Conservation (phyloP, 164 flowering plant species). For the Magnolia officinalis region DNA sequence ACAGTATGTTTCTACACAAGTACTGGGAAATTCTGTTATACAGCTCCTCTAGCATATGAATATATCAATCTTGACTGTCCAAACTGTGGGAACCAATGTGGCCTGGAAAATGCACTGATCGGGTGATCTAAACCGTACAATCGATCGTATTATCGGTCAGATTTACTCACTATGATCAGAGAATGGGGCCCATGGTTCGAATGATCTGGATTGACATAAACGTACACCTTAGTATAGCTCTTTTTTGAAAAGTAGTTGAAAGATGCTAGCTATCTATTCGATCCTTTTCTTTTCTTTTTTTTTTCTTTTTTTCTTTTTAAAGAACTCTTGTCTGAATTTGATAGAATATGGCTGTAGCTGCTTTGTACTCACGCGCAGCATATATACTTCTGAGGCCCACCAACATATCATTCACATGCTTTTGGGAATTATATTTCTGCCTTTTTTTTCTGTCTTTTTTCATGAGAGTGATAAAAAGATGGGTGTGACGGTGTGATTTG, state of each 20-base stretch:
- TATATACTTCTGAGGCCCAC: neutral
- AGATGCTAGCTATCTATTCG: constrained; percentile 2
- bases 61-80: too few relatives aligned
- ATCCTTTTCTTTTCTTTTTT: neutral
- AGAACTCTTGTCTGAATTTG: neutral
- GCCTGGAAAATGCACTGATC: too few relatives aligned
- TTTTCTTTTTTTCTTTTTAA: neutral
- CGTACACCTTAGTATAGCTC: neutral
- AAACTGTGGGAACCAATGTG: too few relatives aligned
- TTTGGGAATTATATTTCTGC: neutral
- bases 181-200: too few relatives aligned
- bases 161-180: too few relatives aligned
- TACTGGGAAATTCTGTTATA: neutral
- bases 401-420: neutral
- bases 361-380: constrained; percentile 3
- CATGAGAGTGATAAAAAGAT: neutral
- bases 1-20: neutral
- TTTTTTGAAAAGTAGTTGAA: constrained; percentile 7
- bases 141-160: too few relatives aligned
- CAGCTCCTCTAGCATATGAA: neutral
- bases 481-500: neutral
- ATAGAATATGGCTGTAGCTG: constrained; percentile 1
- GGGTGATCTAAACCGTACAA: too few relatives aligned
- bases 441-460: neutral
- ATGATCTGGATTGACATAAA: too few relatives aligned